Conservation (phyloP, 768 basidiomycete species). For the Thelephora ganbajun region DNA sequence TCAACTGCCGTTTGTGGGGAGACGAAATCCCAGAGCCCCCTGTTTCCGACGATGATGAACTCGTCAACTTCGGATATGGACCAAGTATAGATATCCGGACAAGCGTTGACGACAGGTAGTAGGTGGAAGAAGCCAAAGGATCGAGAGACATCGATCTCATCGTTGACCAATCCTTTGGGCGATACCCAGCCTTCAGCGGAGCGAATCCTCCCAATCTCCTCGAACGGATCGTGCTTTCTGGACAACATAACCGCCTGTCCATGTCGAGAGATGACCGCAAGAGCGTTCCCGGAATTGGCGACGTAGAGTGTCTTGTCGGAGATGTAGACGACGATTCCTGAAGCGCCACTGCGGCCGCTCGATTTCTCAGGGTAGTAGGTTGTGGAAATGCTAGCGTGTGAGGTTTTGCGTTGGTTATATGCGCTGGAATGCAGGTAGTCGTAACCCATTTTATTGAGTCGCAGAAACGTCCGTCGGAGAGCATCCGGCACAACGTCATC, state of each 20-base stretch:
- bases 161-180: conserved; percentile 80
- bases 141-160: conserved; percentile 83
- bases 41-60: conserved; percentile 91
- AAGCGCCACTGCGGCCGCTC: conserved; percentile 58
- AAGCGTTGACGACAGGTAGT: conserved; percentile 80
- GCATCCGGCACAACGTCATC: conserved; percentile 58
- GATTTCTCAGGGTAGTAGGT: conserved; percentile 27
- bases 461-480: conserved; percentile 75
- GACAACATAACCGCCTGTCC: conserved; percentile 68
- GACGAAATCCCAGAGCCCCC: conserved; percentile 87
- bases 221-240: conserved; percentile 79
- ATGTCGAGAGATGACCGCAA: conserved; percentile 73
- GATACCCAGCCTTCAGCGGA: conserved; percentile 91
- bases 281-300: conserved; percentile 79
- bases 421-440: conserved; percentile 40
- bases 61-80: conserved; percentile 77
- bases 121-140: conserved; percentile 89
- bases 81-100: conserved; percentile 62
- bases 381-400: conserved; percentile 39
- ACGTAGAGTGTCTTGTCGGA: conserved; percentile 68
- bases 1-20: conserved; percentile 94
- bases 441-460: conserved; percentile 71
- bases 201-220: conserved; percentile 85
- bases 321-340: conserved; percentile 80
- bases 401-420: conserved; percentile 50